Conservation (phyloP, 495 filamentous ascomycete species). For the Halenospora varia region DNA sequence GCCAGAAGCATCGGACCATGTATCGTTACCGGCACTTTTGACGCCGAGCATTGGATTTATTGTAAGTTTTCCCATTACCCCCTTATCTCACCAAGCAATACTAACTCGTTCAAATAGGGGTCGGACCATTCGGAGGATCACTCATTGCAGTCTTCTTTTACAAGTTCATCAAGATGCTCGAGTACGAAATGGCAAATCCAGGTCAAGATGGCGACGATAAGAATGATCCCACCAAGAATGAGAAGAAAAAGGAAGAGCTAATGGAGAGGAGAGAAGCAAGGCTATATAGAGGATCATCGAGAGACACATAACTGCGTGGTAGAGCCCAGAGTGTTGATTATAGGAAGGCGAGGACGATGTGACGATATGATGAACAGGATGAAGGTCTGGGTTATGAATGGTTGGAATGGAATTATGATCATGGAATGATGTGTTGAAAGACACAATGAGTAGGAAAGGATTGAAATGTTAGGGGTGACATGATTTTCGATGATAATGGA, state of each 20-base stretch:
- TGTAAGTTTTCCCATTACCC: slow-evolving; percentile 23
- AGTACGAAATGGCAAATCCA: slow-evolving; percentile 74
- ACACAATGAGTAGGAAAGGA: too few relatives aligned
- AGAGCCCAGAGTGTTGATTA: background rate
- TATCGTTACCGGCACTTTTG: slow-evolving; percentile 60
- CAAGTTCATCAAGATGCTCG: slow-evolving; percentile 55
- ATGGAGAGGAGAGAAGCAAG: slow-evolving; percentile 2
- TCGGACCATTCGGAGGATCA: slow-evolving; percentile 64
- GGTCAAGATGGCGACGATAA: slow-evolving; percentile 52
- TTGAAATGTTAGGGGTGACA: too few relatives aligned
- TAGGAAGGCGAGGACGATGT: background rate
- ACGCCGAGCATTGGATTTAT: slow-evolving; percentile 69
- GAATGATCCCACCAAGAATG: slow-evolving; percentile 21
- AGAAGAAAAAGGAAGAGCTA: slow-evolving; percentile 14
- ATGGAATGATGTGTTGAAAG: too few relatives aligned
- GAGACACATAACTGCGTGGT: background rate
- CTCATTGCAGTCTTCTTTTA: slow-evolving; percentile 65
- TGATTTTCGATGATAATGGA: too few relatives aligned
- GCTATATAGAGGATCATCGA: background rate
- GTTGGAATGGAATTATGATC: too few relatives aligned
- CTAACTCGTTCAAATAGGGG: slow-evolving; percentile 27
- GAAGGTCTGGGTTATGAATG: background rate
- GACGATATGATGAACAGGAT: background rate
- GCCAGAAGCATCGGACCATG: slow-evolving; percentile 69
- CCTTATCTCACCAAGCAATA: slow-evolving; percentile 3